phyloP scores from a whole-genome alignment of 2,329 filamentous ascomycete species.

The Fusarium cicatricum region DNA sequence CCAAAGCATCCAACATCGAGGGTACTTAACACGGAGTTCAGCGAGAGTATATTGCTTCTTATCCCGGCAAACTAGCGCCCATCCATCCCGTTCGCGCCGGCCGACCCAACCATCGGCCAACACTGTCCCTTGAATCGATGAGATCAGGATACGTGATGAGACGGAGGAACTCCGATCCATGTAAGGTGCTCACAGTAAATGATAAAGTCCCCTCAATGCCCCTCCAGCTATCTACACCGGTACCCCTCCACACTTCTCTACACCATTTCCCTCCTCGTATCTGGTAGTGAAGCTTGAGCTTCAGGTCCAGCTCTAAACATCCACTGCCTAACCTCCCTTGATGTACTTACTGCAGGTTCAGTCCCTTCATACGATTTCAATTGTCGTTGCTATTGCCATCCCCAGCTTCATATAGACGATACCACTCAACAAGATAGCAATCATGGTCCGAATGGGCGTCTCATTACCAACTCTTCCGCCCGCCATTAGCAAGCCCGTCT shows the following conservation, averaged over 20 bases:
- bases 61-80: slow-evolving; percentile 1
- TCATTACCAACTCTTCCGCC: slow-evolving; percentile 48
- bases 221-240: not conserved
- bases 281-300: not conserved
- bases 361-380: not conserved
- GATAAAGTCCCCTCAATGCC: not conserved
- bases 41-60: not conserved
- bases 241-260: not conserved
- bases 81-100: not conserved
- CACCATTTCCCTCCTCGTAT: not conserved
- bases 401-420: too few relatives aligned
- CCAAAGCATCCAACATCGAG: not conserved
- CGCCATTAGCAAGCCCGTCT: slow-evolving; percentile 50
- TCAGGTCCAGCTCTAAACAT: not conserved
- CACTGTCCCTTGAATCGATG: not conserved
- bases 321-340: not conserved
- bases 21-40: not conserved
- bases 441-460: slow-evolving; percentile 13
- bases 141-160: not conserved
- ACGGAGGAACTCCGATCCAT: not conserved
- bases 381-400: not conserved
- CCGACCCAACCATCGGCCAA: not conserved
- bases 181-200: not conserved
- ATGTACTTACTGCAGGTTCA: not conserved
- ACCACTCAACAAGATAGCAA: not conserved